phyloP scores from a whole-genome alignment of 2,329 filamentous ascomycete species.

The Pleoardoris graminearum region DNA sequence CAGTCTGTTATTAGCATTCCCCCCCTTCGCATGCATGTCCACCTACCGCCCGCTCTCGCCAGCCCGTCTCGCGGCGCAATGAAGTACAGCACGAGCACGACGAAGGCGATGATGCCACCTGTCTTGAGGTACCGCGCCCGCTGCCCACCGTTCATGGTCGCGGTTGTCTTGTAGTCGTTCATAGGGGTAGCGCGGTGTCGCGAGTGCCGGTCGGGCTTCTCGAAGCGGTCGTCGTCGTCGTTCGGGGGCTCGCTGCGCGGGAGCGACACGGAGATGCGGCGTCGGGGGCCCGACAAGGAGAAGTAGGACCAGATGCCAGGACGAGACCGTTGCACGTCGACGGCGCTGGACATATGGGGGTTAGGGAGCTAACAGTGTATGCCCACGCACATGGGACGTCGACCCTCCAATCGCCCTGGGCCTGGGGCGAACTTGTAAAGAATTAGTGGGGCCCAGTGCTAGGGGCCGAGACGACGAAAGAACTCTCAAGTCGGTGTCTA shows the following conservation, averaged over 20 bases:
- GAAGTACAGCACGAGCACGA: slow-evolving; percentile 62
- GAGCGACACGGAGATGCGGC: slow-evolving; percentile 56
- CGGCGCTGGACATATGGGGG: slow-evolving; percentile 57
- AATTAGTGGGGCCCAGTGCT: slow-evolving; percentile 2
- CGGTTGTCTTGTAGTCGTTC: slow-evolving; percentile 50
- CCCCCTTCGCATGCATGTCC: neutral
- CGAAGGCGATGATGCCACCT: slow-evolving; percentile 61
- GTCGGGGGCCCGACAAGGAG: slow-evolving; percentile 54
- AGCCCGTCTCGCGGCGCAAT: slow-evolving; percentile 51
- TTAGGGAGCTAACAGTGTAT: neutral
- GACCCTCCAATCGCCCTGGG: neutral
- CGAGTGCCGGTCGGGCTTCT: slow-evolving; percentile 52
- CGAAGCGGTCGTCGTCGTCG: slow-evolving; percentile 47
- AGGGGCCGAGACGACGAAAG: no score
- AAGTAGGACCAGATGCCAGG: slow-evolving; percentile 59
- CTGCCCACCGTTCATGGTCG: slow-evolving; percentile 64
- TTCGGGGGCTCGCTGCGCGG: slow-evolving; percentile 42
- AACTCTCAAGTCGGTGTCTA: no score
- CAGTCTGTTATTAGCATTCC: no score
- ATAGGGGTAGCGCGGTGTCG: slow-evolving; percentile 44
- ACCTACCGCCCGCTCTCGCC: slow-evolving; percentile 30
- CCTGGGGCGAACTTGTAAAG: neutral
- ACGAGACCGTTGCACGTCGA: slow-evolving; percentile 52
- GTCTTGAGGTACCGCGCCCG: slow-evolving; percentile 64
- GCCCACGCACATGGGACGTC: neutral